Evolutionary conservation across 441 rosid genomes (phyloP).

Genomic region (Rhodomyrtus psidioides): DNA sequence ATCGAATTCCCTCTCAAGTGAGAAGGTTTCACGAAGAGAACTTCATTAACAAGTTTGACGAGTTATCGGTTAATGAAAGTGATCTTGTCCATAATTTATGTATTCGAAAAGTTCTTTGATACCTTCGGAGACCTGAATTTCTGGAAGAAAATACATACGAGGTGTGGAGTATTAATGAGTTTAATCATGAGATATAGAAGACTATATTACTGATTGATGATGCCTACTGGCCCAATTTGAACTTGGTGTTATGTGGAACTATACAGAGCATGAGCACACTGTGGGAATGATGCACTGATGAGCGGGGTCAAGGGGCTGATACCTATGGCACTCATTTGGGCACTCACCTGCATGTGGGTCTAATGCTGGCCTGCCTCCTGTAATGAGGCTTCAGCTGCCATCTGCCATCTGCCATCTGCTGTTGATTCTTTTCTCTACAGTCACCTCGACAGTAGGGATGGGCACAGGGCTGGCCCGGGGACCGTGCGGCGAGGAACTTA

Average conservation of each 20-base stretch:
- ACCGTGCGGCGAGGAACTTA: not conserved
- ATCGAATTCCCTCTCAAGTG: slow-evolving; percentile 60
- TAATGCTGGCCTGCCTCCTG: slow-evolving; percentile 62
- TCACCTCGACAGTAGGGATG: slow-evolving; percentile 38
- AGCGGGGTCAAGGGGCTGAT: slow-evolving; percentile 63
- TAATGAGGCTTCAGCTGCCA: slow-evolving; percentile 76
- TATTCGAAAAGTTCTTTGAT: slow-evolving; percentile 55
- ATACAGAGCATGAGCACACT: slow-evolving; percentile 93
- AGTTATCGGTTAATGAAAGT: slow-evolving; percentile 50
- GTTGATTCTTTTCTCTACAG: slow-evolving; percentile 77
- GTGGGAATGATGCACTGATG: slow-evolving; percentile 92
- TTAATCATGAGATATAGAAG: slow-evolving; percentile 60
- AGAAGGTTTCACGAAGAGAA: slow-evolving; percentile 68
- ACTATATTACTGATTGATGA: slow-evolving; percentile 58
- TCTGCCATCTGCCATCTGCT: slow-evolving; percentile 59
- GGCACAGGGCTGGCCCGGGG: not conserved
- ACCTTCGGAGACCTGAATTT: slow-evolving; percentile 46
- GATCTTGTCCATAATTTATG: slow-evolving; percentile 65
- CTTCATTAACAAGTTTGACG: slow-evolving; percentile 81
- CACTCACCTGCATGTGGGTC: slow-evolving; percentile 42
- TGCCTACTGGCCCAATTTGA: slow-evolving; percentile 95
- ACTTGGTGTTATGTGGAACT: slow-evolving; percentile 85
- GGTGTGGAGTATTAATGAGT: slow-evolving; percentile 43
- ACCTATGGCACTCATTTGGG: slow-evolving; percentile 71
- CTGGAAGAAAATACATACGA: slow-evolving; percentile 36